A percentile compares a stretch with the other conserved stretches of the same genome.
Conservation (phyloP, 495 filamentous ascomycete genomes). For the Elaphomyces granulatus region DNA sequence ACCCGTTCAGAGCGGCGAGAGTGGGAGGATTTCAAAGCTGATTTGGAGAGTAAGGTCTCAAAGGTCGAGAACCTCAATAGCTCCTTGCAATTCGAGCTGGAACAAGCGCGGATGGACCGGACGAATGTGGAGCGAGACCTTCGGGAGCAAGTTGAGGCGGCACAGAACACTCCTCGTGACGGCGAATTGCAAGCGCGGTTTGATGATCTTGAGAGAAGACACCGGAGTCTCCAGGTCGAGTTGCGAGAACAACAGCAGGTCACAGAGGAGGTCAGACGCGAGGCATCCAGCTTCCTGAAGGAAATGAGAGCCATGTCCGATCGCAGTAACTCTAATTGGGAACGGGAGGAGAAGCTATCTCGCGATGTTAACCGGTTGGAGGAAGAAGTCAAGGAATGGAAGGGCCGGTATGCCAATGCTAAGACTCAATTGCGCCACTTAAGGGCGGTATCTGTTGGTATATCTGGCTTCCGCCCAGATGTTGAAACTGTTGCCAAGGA, state of each 20-base stretch:
- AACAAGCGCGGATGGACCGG: slow-evolving; percentile 54
- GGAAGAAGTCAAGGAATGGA: slow-evolving; percentile 75
- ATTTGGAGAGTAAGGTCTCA: slow-evolving; percentile 63
- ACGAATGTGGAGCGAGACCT: slow-evolving; percentile 47
- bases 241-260: slow-evolving; percentile 62
- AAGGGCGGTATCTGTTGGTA: slow-evolving; percentile 62
- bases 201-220: slow-evolving; percentile 52
- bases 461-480: slow-evolving; percentile 49
- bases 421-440: slow-evolving; percentile 76
- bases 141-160: slow-evolving; percentile 43
- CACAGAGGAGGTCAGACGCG: slow-evolving; percentile 77
- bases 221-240: slow-evolving; percentile 55
- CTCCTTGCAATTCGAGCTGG: slow-evolving; percentile 62
- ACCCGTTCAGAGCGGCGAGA: slow-evolving; percentile 40
- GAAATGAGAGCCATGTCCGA: slow-evolving; percentile 84
- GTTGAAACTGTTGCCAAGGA: slow-evolving; percentile 48
- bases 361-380: slow-evolving; percentile 61
- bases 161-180: slow-evolving; percentile 22
- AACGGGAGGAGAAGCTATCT: slow-evolving; percentile 64
- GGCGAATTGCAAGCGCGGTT: slow-evolving; percentile 39
- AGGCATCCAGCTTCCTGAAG: slow-evolving; percentile 68
- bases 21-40: slow-evolving; percentile 58
- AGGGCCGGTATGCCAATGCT: slow-evolving; percentile 67
- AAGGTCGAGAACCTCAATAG: slow-evolving; percentile 65
- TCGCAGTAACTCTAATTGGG: slow-evolving; percentile 60